These are phyloP conservation scores for Exophiala viscosa DNA, from an alignment of 2,329 filamentous ascomycete genomes.

Conservation along the genomic window DNA sequence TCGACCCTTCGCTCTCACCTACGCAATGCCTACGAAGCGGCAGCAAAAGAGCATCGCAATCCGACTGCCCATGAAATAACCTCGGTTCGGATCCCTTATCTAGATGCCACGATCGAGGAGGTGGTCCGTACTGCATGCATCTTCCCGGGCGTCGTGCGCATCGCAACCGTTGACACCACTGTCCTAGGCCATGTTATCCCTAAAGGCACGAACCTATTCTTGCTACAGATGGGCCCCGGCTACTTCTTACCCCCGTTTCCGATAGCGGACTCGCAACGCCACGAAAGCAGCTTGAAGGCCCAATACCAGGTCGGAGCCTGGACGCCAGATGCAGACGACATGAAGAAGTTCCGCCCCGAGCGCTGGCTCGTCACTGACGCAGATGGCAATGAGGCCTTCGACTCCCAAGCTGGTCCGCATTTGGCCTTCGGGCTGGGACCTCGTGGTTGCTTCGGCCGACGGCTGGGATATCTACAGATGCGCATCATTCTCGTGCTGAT, in stretches of 20 bases:
- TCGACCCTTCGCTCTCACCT: constrained; percentile 34
- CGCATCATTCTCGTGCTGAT: constrained; percentile 37
- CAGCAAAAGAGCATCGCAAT: constrained; percentile 17
- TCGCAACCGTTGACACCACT: constrained; percentile 36
- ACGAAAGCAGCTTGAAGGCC: constrained; percentile 29
- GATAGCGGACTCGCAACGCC: constrained; percentile 33
- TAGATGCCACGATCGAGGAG: constrained; percentile 48
- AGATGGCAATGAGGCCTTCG: constrained; percentile 32
- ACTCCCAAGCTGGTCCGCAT: constrained; percentile 34
- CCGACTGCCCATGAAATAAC: constrained; percentile 36
- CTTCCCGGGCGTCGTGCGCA: constrained; percentile 30
- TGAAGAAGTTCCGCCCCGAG: constrained; percentile 37
- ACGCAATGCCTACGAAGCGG: constrained; percentile 28
- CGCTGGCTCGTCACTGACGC: constrained; percentile 38
- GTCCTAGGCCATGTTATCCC: constrained; percentile 42
- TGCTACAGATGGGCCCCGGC: constrained; percentile 27
- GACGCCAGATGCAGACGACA: constrained; percentile 26
- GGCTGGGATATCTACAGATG: constrained; percentile 38
- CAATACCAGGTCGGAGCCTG: constrained; percentile 29
- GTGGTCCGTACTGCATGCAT: constrained; percentile 37
- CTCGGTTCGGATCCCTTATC: constrained; percentile 35
- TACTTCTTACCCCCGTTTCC: constrained; percentile 18
- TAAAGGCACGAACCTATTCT: constrained; percentile 36
- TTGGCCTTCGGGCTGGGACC: constrained; percentile 38
- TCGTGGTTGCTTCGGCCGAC: constrained; percentile 39